Percentiles rank a stretch among this genome's conserved stretches.
Conservation (phyloP, 495 filamentous ascomycete genomes). For the Hypoxylon lienhwacheense region DNA sequence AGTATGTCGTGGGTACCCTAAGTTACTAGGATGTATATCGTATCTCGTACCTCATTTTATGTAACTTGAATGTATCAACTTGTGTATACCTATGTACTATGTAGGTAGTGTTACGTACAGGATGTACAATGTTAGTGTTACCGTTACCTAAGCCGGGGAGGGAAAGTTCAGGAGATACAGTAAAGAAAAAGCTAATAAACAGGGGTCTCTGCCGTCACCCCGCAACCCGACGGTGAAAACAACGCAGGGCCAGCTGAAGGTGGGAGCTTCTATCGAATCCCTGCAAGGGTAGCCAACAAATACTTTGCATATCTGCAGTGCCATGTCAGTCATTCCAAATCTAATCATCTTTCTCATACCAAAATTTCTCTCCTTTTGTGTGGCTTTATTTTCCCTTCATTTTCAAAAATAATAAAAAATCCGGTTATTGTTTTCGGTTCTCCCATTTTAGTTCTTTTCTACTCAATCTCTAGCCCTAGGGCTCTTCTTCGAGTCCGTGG, state of each 20-base stretch:
- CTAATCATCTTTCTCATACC: slow-evolving; percentile 14
- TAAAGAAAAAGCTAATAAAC: not conserved
- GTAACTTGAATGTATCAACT: too few species aligned
- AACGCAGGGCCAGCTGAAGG: slow-evolving; percentile 29
- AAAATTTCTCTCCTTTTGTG: slow-evolving; percentile 16
- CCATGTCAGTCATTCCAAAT: slow-evolving; percentile 34
- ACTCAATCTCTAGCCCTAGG: not conserved
- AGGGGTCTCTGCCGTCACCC: slow-evolving; percentile 34
- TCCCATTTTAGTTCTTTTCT: not conserved
- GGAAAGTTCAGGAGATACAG: not conserved
- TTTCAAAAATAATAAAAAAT: slow-evolving; percentile 3
- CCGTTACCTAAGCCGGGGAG: not conserved
- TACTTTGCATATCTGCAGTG: slow-evolving; percentile 32
- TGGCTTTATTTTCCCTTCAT: slow-evolving; percentile 13
- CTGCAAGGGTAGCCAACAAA: slow-evolving; percentile 21
- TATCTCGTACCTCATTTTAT: too few species aligned
- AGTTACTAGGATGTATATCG: too few species aligned
- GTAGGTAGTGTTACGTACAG: not conserved
- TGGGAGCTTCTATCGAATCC: slow-evolving; percentile 21
- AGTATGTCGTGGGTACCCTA: too few species aligned
- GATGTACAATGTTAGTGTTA: not conserved
- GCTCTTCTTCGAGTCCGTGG: not conserved
- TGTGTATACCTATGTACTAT: not conserved
- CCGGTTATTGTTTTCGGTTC: not conserved
- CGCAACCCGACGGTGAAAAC: slow-evolving; percentile 41